phyloP scores from a whole-genome alignment of 805 yeast species.

The Sugiyamaella americana region DNA sequence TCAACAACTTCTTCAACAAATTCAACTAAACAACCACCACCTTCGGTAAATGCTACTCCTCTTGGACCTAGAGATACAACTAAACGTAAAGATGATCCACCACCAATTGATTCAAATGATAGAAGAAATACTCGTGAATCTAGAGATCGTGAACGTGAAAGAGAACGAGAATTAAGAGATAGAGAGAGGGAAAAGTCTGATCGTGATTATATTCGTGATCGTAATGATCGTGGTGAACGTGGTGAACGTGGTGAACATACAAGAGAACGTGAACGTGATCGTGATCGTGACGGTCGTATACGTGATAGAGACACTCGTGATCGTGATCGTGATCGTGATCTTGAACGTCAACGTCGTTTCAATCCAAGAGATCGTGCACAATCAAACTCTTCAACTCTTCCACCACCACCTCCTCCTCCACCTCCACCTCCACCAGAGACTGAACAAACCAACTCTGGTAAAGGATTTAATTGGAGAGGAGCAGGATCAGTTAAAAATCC shows the following conservation, averaged over 20 bases:
- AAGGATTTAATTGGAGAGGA: not conserved
- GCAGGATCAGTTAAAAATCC: not conserved
- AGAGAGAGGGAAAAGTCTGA: slow-evolving; percentile 20
- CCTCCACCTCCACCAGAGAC: not conserved
- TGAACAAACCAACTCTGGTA: not conserved
- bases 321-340: slow-evolving; percentile 12
- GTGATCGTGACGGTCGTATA: slow-evolving; percentile 1
- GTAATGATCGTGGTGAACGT: not conserved
- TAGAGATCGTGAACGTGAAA: not conserved
- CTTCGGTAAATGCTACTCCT: slow-evolving; percentile 6
- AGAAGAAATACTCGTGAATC: slow-evolving; percentile 3
- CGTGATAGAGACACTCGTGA: slow-evolving; percentile 11
- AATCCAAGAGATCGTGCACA: not conserved
- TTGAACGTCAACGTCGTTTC: not conserved
- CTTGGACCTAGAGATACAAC: slow-evolving; percentile 3
- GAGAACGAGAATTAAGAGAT: slow-evolving; percentile 11
- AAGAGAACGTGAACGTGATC: slow-evolving; percentile 12
- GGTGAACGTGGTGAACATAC: slow-evolving; percentile 1
- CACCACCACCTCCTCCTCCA: not conserved
- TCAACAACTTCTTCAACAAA: not conserved
- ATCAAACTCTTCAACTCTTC: not conserved
- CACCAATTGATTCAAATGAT: slow-evolving; percentile 3
- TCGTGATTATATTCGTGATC: no score
- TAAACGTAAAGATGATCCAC: not conserved
- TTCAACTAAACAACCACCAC: no score